Conservation (phyloP, 228 moss, liverwort and hornwort genomes). For the Sphagnum magellanicum region DNA sequence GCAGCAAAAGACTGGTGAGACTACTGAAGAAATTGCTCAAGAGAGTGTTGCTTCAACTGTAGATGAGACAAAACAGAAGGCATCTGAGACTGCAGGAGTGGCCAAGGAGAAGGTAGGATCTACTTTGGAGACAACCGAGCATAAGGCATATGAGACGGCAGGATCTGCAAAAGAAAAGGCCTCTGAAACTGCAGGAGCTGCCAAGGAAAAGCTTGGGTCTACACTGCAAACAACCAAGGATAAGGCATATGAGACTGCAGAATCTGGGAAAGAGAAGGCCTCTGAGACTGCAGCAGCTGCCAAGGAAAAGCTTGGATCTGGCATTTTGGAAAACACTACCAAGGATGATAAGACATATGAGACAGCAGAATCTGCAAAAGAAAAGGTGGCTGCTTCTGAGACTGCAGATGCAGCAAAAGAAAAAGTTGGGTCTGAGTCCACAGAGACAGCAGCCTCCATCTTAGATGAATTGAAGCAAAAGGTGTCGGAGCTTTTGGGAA, state of each 20-base stretch:
- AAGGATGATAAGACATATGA: neutral
- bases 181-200: neutral
- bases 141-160: neutral
- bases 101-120: neutral
- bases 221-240: too few relatives aligned
- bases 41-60: neutral
- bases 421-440: too few relatives aligned
- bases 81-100: neutral
- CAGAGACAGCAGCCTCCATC: too few relatives aligned
- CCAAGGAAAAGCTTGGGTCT: neutral
- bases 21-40: neutral
- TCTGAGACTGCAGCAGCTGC: neutral
- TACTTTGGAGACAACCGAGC: neutral
- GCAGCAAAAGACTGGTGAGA: neutral
- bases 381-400: neutral
- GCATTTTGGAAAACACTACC: neutral
- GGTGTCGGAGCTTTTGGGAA: neutral
- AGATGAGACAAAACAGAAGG: neutral
- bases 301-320: neutral
- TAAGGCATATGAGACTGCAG: neutral
- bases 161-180: neutral
- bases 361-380: neutral
- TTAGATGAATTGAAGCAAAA: neutral
- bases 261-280: neutral
- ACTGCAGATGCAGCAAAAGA: neutral